A percentile compares a stretch with the other conserved stretches of the same genome.
Evolutionary conservation across 768 basidiomycete genomes (phyloP).

Genomic region (Leucogyrophana mollusca): DNA sequence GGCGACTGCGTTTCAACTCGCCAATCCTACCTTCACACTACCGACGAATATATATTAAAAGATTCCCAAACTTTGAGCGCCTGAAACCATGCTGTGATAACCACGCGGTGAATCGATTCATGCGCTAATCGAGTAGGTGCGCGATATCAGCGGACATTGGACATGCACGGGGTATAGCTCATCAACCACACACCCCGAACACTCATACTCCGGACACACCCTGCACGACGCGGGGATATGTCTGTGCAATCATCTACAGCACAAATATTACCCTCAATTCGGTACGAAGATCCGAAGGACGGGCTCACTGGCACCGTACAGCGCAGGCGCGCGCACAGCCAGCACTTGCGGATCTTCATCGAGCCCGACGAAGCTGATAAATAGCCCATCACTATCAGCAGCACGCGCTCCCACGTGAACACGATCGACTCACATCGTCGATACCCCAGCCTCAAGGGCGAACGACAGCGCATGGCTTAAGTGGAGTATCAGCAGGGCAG

Average conservation of each 20-base stretch:
- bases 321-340: constrained; percentile 65
- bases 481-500: constrained; percentile 7
- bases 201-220: constrained; percentile 45
- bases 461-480: constrained; percentile 63
- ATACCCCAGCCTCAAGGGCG: constrained; percentile 83
- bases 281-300: constrained; percentile 5
- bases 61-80: too few relatives aligned
- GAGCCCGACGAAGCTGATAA: constrained; percentile 71
- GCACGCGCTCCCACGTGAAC: background rate
- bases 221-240: constrained; percentile 69
- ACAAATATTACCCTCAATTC: background rate
- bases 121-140: too few relatives aligned
- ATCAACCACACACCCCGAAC: too few relatives aligned
- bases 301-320: constrained; percentile 53
- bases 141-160: too few relatives aligned
- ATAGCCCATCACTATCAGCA: too few relatives aligned
- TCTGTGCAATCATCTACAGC: constrained; percentile 57
- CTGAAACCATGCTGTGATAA: too few relatives aligned
- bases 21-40: too few relatives aligned
- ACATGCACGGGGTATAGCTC: too few relatives aligned
- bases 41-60: too few relatives aligned
- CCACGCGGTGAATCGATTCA: too few relatives aligned
- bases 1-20: too few relatives aligned
- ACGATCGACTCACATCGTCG: constrained; percentile 66
- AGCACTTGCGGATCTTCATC: constrained; percentile 85